These are phyloP conservation scores for Pterocarpus macrocarpus DNA, from an alignment of 306 rosid genomes.

Conservation along the genomic window DNA sequence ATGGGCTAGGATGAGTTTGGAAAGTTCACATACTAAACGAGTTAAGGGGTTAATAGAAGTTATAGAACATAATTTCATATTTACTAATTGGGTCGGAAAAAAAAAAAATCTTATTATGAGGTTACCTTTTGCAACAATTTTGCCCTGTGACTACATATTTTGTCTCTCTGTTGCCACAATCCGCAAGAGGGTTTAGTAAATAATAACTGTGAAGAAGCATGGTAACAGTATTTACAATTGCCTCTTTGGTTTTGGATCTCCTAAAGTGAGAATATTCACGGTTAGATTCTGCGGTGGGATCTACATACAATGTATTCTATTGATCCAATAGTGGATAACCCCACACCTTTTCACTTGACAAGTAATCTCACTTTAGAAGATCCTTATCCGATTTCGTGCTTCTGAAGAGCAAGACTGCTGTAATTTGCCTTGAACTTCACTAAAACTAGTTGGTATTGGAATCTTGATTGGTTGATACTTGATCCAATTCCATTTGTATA, in stretches of 20 bases:
- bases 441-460: constrained; percentile 3
- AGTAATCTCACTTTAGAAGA: too few relatives aligned
- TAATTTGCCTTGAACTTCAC: constrained; percentile 11
- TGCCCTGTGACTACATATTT: neutral
- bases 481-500: constrained; percentile 3
- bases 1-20: constrained; percentile 13
- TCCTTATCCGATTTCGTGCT: too few relatives aligned
- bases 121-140: constrained; percentile 24
- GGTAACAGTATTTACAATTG: neutral
- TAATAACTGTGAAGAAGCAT: constrained; percentile 26
- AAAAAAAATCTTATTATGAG: neutral
- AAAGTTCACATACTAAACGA: neutral
- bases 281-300: too few relatives aligned
- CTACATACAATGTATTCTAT: too few relatives aligned
- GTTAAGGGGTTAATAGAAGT: constrained; percentile 20
- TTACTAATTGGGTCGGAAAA: neutral
- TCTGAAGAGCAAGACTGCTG: constrained; percentile 15
- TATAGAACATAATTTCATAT: neutral
- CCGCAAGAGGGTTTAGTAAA: constrained; percentile 23
- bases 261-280: too few relatives aligned
- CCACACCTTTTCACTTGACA: too few relatives aligned
- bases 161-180: constrained; percentile 3
- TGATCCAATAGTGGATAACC: too few relatives aligned
- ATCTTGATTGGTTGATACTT: constrained; percentile 25
- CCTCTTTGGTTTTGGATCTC: neutral